Conservation (phyloP, 2,329 filamentous ascomycete genomes). For the Eutypa lata region DNA sequence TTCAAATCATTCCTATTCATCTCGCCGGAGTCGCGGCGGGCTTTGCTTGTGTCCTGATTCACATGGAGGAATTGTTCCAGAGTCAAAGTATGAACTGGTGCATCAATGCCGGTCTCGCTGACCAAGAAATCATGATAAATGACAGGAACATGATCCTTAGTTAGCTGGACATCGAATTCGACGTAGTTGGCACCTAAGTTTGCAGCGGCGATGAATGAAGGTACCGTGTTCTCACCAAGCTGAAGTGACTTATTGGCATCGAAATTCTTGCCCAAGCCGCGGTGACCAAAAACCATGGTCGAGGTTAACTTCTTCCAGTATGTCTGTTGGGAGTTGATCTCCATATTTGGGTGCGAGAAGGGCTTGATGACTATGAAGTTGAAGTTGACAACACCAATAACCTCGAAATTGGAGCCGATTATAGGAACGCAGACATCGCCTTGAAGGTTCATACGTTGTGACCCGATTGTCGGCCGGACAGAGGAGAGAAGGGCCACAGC, state of each 20-base stretch:
- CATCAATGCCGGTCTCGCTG: conserved; percentile 95
- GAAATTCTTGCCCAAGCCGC: conserved; percentile 86
- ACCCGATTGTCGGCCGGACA: conserved; percentile 77
- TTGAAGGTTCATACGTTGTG: conserved; percentile 85
- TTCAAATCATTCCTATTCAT: conserved; percentile 20
- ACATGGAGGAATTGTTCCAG: conserved; percentile 94
- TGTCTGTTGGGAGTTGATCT: conserved; percentile 82
- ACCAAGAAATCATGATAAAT: conserved; percentile 99
- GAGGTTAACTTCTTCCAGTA: conserved; percentile 94
- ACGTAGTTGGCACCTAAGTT: conserved; percentile 81
- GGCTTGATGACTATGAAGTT: conserved; percentile 95
- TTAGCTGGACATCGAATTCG: conserved; percentile 87
- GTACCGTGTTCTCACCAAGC: conserved; percentile 92
- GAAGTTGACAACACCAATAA: conserved; percentile 94
- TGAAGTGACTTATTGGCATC: conserved; percentile 82
- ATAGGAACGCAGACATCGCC: conserved; percentile 92
- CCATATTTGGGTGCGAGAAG: conserved; percentile 91
- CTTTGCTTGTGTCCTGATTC: conserved; percentile 55
- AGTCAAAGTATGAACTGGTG: conserved; percentile 91
- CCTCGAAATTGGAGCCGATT: conserved; percentile 76
- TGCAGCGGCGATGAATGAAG: conserved; percentile 92
- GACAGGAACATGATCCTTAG: conserved; percentile 97
- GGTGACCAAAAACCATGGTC: conserved; percentile 75
- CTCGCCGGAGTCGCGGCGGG: conserved; percentile 22
- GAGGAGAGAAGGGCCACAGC: conserved; percentile 85